These are phyloP conservation scores for Paracamarosporium sp. DNA, from an alignment of 2,329 filamentous ascomycete genomes.

Conservation along the genomic window DNA sequence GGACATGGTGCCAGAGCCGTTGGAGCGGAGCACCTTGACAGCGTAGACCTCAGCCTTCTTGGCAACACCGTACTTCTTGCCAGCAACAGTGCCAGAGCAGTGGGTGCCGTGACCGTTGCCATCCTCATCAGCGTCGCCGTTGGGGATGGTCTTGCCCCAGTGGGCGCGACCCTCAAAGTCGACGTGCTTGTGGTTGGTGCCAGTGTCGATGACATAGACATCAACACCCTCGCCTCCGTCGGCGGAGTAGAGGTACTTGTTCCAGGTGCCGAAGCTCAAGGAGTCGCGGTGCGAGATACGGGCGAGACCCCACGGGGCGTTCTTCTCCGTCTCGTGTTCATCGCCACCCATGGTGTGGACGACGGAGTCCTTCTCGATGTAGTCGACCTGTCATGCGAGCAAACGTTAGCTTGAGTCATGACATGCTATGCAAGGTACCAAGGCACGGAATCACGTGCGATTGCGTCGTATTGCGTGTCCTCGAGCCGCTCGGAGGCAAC, in stretches of 20 bases:
- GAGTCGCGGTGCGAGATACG: conserved; percentile 93
- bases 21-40: conserved; percentile 97
- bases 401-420: conserved; percentile 28
- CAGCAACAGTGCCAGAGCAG: conserved; percentile 97
- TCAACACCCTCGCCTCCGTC: conserved; percentile 97
- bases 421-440: conserved; percentile 20
- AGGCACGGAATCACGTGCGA: conserved; percentile 34
- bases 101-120: conserved; percentile 99
- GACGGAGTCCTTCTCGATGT: conserved; percentile 91
- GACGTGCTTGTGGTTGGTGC: conserved; percentile 90
- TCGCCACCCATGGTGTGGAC: conserved; percentile 76
- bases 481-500: conserved; percentile 18
- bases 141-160: conserved; percentile 97
- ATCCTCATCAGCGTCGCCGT: conserved; percentile 83
- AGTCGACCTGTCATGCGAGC: conserved; percentile 76
- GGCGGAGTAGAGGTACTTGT: conserved; percentile 94
- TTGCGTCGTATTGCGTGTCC: conserved; percentile 32
- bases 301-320: conserved; percentile 97
- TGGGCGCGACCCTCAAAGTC: conserved; percentile 95
- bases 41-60: conserved; percentile 98
- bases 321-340: conserved; percentile 75
- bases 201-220: conserved; percentile 98
- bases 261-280: conserved; percentile 90
- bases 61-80: conserved; percentile 98
- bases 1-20: conserved; percentile 97